These are phyloP conservation scores for Fennellomyces sp. DNA, from an alignment of 371 early-diverging fungal genomes.

Conservation along the genomic window DNA sequence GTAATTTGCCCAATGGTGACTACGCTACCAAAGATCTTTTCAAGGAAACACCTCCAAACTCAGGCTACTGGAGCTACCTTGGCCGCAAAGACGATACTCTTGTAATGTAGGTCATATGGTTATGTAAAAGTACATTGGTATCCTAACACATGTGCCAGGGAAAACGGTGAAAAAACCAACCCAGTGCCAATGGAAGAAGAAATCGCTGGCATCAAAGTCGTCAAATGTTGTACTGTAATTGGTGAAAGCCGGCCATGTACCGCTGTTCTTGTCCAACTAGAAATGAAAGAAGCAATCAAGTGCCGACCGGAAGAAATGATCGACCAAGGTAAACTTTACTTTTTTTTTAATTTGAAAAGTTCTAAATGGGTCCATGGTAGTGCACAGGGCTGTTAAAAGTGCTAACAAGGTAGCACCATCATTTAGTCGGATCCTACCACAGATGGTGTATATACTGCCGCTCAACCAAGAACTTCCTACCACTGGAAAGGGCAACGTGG, in stretches of 20 bases:
- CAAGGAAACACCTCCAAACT: slow-evolving; percentile 2
- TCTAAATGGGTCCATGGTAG: neutral
- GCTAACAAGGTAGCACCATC: slow-evolving; percentile 36
- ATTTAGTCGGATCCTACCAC: slow-evolving; percentile 32
- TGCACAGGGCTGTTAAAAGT: slow-evolving; percentile 24
- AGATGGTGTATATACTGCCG: slow-evolving; percentile 45
- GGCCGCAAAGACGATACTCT: slow-evolving; percentile 43
- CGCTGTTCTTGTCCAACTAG: slow-evolving; percentile 26
- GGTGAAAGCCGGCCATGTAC: slow-evolving; percentile 34
- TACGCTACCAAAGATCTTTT: slow-evolving; percentile 38
- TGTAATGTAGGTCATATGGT: slow-evolving; percentile 23
- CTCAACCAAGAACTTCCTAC: slow-evolving; percentile 16
- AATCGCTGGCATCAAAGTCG: slow-evolving; percentile 18
- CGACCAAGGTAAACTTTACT: slow-evolving; percentile 7
- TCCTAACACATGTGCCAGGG: slow-evolving; percentile 6
- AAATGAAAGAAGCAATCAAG: slow-evolving; percentile 16
- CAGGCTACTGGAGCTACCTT: slow-evolving; percentile 19
- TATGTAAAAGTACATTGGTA: too few relatives aligned
- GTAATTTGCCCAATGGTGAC: slow-evolving; percentile 27
- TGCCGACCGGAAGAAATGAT: slow-evolving; percentile 25
- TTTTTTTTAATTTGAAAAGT: neutral
- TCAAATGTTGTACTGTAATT: slow-evolving; percentile 24
- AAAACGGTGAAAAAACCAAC: slow-evolving; percentile 50
- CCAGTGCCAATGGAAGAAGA: slow-evolving; percentile 40
- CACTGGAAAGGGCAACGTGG: slow-evolving; percentile 36